Conservation (phyloP, 169 alveolate genomes). For the Eimeria nieschulzi region DNA sequence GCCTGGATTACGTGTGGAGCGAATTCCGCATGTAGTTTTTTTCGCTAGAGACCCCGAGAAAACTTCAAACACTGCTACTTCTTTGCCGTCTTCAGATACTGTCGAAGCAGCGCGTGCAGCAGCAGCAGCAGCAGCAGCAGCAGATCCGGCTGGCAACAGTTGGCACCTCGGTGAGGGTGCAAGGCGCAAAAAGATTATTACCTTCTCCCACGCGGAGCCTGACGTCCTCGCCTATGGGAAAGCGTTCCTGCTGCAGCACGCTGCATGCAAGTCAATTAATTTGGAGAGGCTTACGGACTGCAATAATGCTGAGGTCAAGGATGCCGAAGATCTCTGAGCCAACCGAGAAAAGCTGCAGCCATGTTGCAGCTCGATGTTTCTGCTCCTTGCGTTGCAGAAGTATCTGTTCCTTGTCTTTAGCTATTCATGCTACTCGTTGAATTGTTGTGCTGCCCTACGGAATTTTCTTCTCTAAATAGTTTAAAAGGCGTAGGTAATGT, state of each 20-base stretch:
- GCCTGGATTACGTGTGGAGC: constrained; percentile 4
- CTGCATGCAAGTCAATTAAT: neutral
- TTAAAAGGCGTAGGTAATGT: no score
- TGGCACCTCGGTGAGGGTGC: neutral
- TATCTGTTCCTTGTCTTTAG: no score
- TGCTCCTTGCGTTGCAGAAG: no score
- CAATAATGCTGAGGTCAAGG: neutral
- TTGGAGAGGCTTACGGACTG: neutral
- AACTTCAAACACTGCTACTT: neutral
- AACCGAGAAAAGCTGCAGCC: no score
- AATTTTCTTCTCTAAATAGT: no score
- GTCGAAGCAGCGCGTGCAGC: constrained; percentile 3
- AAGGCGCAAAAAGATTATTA: neutral
- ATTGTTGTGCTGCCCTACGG: no score
- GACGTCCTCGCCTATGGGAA: neutral
- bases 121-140: constrained; percentile 17
- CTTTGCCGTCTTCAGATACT: neutral
- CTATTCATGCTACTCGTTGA: no score
- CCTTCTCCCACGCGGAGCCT: neutral
- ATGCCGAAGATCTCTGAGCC: neutral
- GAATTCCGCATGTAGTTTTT: neutral
- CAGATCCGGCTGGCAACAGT: neutral
- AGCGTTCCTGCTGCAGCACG: constrained; percentile 9
- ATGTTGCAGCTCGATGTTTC: no score
- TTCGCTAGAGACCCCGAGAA: neutral